Percentiles rank a stretch among this genome's conserved stretches.
Evolutionary conservation across 2,329 filamentous ascomycete genomes (phyloP).

Genomic region (Ophiostoma sp.): DNA sequence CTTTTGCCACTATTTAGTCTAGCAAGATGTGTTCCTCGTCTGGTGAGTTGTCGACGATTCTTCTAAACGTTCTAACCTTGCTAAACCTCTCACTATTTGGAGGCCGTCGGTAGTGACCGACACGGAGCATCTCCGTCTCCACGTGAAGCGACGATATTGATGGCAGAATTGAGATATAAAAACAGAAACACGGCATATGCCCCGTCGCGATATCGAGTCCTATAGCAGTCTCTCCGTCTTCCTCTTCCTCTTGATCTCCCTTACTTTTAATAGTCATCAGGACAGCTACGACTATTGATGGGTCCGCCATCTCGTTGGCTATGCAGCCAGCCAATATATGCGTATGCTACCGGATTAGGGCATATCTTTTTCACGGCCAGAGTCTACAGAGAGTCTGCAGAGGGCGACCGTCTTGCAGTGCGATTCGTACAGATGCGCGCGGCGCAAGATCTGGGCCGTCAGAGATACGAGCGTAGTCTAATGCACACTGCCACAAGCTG

Average conservation of each 20-base stretch:
- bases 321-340: background rate
- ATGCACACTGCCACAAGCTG: background rate
- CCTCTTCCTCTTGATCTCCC: no score
- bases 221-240: background rate
- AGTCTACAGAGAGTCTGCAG: background rate
- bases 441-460: background rate
- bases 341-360: background rate
- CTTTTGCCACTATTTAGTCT: background rate
- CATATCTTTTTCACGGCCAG: background rate
- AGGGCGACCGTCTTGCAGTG: background rate
- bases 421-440: background rate
- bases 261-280: no score
- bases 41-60: background rate
- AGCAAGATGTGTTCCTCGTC: background rate
- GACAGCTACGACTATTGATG: background rate
- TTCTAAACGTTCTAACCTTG: background rate
- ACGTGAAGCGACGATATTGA: background rate
- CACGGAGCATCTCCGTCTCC: background rate
- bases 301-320: background rate
- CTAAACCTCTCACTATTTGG: background rate
- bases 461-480: background rate
- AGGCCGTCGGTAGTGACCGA: background rate
- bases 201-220: background rate
- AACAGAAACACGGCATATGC: background rate
- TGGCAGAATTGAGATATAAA: background rate